Percentiles rank a stretch among this genome's conserved stretches.
Evolutionary conservation across 2,329 filamentous ascomycete species (phyloP).

Genomic region (Ceratocystis papillata): DNA sequence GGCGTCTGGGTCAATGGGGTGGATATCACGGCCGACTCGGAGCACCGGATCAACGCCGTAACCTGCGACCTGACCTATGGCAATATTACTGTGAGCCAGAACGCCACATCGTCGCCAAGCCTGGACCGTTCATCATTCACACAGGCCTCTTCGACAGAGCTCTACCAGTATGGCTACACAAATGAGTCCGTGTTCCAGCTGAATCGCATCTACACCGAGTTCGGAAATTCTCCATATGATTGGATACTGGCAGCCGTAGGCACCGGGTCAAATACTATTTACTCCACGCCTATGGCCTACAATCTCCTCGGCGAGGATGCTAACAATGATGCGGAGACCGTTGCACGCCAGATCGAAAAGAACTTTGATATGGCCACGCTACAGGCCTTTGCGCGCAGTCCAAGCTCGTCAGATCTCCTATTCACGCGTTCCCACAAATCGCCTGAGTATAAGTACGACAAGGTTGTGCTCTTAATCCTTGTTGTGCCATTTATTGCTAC

Average conservation of each 20-base stretch:
- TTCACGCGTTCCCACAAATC: background rate
- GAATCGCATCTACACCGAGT: background rate
- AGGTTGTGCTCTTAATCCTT: background rate
- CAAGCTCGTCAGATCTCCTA: background rate
- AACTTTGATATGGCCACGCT: constrained; percentile 4
- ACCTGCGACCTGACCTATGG: background rate
- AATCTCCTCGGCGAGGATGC: background rate
- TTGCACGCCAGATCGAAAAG: background rate
- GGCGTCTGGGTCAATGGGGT: background rate
- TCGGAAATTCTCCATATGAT: background rate
- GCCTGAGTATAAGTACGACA: background rate
- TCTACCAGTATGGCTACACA: background rate
- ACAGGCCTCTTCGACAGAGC: background rate
- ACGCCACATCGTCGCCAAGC: background rate
- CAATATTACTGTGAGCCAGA: background rate
- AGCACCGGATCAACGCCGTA: background rate
- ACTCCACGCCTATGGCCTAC: background rate
- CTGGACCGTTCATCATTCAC: background rate
- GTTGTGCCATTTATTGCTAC: background rate
- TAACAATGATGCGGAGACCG: background rate
- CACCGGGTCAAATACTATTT: background rate
- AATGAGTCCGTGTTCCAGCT: background rate
- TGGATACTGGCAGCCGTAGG: background rate
- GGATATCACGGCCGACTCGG: background rate
- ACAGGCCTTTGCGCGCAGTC: background rate